These are phyloP conservation scores for Fusarium newnesense DNA, from an alignment of 2,329 filamentous ascomycete genomes.

Conservation along the genomic window DNA sequence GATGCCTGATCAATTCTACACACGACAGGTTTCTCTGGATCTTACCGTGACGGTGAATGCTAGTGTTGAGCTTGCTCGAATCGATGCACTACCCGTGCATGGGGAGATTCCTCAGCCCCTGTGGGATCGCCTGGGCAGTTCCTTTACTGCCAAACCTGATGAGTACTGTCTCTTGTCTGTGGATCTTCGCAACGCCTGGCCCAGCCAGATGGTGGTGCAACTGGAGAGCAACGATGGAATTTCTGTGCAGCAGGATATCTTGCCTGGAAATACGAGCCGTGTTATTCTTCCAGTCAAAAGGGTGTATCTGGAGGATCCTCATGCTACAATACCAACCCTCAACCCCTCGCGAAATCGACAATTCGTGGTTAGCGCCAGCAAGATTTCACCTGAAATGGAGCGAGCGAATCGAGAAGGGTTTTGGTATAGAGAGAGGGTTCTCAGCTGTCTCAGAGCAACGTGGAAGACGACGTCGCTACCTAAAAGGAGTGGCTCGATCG, in stretches of 20 bases:
- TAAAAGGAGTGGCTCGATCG: constrained; percentile 72
- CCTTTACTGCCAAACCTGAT: constrained; percentile 55
- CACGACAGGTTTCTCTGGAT: constrained; percentile 82
- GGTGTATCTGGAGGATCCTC: constrained; percentile 79
- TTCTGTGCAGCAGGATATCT: constrained; percentile 64
- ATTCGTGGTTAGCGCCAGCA: constrained; percentile 86
- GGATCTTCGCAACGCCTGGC: constrained; percentile 92
- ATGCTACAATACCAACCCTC: constrained; percentile 80
- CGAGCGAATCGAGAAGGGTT: constrained; percentile 83
- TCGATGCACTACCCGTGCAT: constrained; percentile 81
- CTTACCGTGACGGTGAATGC: constrained; percentile 92
- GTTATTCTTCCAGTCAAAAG: constrained; percentile 80
- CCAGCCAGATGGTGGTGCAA: constrained; percentile 76
- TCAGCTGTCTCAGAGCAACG: constrained; percentile 74
- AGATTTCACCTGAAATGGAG: constrained; percentile 82
- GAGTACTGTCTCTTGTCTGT: constrained; percentile 83
- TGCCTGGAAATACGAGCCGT: constrained; percentile 76
- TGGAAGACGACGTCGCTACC: constrained; percentile 72
- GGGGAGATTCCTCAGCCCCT: constrained; percentile 70
- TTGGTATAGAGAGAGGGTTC: constrained; percentile 87
- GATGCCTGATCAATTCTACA: constrained; percentile 80
- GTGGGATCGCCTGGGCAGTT: constrained; percentile 61
- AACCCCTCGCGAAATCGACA: constrained; percentile 88
- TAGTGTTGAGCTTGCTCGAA: constrained; percentile 82
- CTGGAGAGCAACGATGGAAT: constrained; percentile 65